Base-by-base conservation (phyloP, 805 yeast genomes). In the Kodamaea fukazawae region DNA sequence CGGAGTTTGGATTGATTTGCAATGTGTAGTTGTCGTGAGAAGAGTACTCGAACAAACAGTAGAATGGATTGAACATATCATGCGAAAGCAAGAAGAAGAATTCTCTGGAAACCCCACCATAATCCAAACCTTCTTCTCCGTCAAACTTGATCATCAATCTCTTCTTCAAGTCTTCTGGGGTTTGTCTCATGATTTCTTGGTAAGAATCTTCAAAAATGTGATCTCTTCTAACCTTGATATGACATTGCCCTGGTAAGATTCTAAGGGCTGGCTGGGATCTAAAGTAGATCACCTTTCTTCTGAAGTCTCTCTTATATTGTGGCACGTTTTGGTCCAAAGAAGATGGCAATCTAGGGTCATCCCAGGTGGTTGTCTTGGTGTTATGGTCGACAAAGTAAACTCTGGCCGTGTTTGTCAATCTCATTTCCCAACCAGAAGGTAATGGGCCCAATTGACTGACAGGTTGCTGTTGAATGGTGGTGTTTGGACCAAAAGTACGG, bases 391-490 rank as follows among this genome's bases (percentile, higher is more conserved):
- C 99, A 63, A 93, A 93, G 64, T 93, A 93, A 15, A 93, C 99
- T 63, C 99, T 80, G 7, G 99, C 97, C 1, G 99, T 93, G 65
- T 93, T 93, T 31, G 99, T 95, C 58, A 93, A 77, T 67, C 99
- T 85, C 99, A 93, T 93, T 71, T 93, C 99, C 99, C 99, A 93
- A 40, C 99, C 99, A 40, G 91, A 81, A 34, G 99, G 99, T 58
- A 93, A 73, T 39, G 99, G 99, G 12, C 99, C 99, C 63, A 93
- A 75, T 59, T 95, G 98, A 32, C 96, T 85, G 9, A 93, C 96
- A 22, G 98, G 96, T 70, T 93, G 99, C 55, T 93, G 98, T 68
- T 90, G 96, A 51, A 91, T 88, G 14, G 96, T 88, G 4, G 96
- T 84, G 55, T 80, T 65, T 77, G 90, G 75, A 18, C 96, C 98